These are phyloP conservation scores for Chlamydomonas applanata DNA, from an alignment of 139 green algal species.

Conservation along the genomic window DNA sequence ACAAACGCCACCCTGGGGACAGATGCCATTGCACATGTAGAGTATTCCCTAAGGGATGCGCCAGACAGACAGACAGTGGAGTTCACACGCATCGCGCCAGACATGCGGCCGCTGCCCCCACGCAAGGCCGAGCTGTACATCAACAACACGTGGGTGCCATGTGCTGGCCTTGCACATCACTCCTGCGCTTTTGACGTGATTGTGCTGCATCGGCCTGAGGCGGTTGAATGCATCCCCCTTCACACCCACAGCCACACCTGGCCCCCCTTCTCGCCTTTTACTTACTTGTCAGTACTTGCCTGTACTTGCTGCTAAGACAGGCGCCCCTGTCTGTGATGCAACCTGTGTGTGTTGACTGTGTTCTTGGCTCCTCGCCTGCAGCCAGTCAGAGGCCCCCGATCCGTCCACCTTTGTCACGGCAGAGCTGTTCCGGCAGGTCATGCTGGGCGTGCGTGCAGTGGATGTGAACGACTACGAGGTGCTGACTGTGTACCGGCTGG, in stretches of 20 bases:
- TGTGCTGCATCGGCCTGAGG: neutral
- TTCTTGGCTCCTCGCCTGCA: neutral
- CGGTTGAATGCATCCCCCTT: too few relatives aligned
- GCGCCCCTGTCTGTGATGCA: too few relatives aligned
- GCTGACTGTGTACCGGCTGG: constrained; percentile 10
- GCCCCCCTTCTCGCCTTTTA: too few relatives aligned
- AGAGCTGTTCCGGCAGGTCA: constrained; percentile 27
- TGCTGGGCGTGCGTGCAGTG: constrained; percentile 23
- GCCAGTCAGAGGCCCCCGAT: neutral
- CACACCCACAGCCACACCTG: too few relatives aligned
- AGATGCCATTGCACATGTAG: constrained; percentile 17
- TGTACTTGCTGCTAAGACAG: too few relatives aligned
- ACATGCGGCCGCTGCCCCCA: constrained; percentile 29
- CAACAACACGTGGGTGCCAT: constrained; percentile 16
- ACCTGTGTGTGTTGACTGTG: too few relatives aligned
- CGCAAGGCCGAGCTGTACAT: constrained; percentile 35
- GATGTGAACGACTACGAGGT: constrained; percentile 38
- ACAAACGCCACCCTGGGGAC: constrained; percentile 23
- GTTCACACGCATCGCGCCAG: constrained; percentile 13
- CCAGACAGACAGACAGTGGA: constrained; percentile 29
- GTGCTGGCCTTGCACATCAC: neutral
- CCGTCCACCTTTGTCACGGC: constrained; percentile 7
- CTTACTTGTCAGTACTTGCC: too few relatives aligned
- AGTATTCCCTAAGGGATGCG: constrained; percentile 24
- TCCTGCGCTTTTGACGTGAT: neutral